Evolutionary conservation across 371 early-diverging fungal species (phyloP), one percentile per base, ranked within the genome.

Genomic region (Cokeromyces recurvatus): DNA sequence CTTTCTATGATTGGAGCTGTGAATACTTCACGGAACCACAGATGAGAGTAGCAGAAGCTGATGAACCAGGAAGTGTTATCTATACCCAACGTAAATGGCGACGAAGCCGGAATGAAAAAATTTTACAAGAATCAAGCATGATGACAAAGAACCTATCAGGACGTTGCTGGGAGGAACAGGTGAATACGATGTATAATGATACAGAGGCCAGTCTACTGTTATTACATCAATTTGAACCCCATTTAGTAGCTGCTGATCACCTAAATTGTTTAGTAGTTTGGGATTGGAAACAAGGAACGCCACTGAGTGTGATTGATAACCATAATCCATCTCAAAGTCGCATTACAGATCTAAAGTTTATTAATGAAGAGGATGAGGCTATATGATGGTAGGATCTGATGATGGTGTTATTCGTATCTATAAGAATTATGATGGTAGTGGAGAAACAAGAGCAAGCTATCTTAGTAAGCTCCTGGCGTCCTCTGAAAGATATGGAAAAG

Each of bases 21-120:
- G 88, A 87, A 58, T 91, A 87, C 64, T 94, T 91, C 67, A 77
- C 81, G n/a, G 89, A 91, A 57, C 91, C 94, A 17, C 94, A 92
- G 57, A 89, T 91, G 85, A 67, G 79, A 61, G 89, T 87, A 1
- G 81, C 89, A 9, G 91, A 91, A 47, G 66, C 81, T 10, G 91
- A 91, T 42, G 89, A 89, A 37, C 90, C 89, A 1, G 94, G 92
- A 22, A 90, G 91, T 64, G 69, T 81, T 3, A 74, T 76, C 35
- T 88, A 83, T 63, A 89, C 82, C 51, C 86, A 89, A 50, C 77
- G 89, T 22, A 69, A 78, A 48, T 94, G 91, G 90, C 77, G 91
- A 38, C 65, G 81, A 23, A 66, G 75, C 31, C 74, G 92, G 32
- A 91, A 91, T 47, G 82, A 82, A 38, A 78, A 69, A 49, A 72